Evolutionary conservation across 2,329 filamentous ascomycete species (phyloP).

Genomic region (Talaromyces piceae): DNA sequence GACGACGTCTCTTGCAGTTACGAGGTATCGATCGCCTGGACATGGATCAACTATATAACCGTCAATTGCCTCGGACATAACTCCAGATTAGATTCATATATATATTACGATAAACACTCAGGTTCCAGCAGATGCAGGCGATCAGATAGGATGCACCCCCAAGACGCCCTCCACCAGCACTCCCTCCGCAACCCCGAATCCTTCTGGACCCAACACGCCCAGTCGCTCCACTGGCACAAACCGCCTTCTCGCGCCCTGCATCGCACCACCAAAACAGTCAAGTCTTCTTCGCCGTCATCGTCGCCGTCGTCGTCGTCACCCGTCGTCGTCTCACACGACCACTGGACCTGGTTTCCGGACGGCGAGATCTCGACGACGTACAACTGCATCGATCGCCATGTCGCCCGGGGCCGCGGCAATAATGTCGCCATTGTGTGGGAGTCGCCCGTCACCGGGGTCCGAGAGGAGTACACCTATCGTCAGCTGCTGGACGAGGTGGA

Average conservation of each 20-base stretch:
- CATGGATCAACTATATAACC: too few species aligned
- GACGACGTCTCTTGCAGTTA: too few species aligned
- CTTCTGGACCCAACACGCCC: conserved; percentile 71
- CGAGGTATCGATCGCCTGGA: too few species aligned
- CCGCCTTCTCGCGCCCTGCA: conserved; percentile 58
- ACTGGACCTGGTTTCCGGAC: conserved; percentile 86
- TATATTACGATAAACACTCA: too few species aligned
- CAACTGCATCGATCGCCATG: conserved; percentile 86
- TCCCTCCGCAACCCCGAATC: conserved; percentile 62
- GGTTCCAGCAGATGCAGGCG: too few species aligned
- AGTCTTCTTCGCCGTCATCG: too few species aligned
- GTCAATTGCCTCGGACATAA: too few species aligned
- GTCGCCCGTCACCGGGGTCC: conserved; percentile 69
- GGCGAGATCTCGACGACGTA: conserved; percentile 87
- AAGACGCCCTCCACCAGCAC: conserved; percentile 43
- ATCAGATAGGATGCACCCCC: conserved; percentile 28
- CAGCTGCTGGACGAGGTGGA: conserved; percentile 74
- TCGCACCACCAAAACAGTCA: conserved; percentile 55
- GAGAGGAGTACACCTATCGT: conserved; percentile 66
- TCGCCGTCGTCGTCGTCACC: too few species aligned
- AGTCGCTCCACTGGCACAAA: conserved; percentile 73
- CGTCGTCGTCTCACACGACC: conserved; percentile 60
- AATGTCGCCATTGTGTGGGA: conserved; percentile 76
- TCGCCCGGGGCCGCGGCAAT: conserved; percentile 68
- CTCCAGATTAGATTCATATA: too few species aligned